Evolutionary conservation across 1,284 basidiomycete species (phyloP).

Genomic region (Ganoderma resinaceum): DNA sequence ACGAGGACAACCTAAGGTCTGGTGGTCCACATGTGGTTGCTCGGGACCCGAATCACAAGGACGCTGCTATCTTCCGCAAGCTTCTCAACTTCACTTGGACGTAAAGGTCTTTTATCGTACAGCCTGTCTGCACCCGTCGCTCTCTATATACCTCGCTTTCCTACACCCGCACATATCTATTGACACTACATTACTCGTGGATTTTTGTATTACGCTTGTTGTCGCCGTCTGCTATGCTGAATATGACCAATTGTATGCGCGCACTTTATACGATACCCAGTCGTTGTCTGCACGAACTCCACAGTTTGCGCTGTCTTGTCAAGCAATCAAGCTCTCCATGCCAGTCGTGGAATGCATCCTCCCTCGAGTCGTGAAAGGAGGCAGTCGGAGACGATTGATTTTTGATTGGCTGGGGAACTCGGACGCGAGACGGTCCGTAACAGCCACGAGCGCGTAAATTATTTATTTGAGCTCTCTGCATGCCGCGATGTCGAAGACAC

Average conservation of each 20-base stretch:
- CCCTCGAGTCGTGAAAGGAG: not conserved
- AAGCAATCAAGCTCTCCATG: conserved; percentile 4
- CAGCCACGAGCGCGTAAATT: conserved; percentile 22
- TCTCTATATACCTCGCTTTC: conserved; percentile 35
- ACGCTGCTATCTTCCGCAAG: conserved; percentile 37
- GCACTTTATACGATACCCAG: conserved; percentile 20
- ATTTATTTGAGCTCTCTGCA: conserved; percentile 25
- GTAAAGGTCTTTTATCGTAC: conserved; percentile 13
- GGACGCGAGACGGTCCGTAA: conserved; percentile 10
- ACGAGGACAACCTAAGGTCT: conserved; percentile 30
- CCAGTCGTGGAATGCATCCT: not conserved
- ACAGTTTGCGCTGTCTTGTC: conserved; percentile 3
- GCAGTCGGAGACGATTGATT: no score
- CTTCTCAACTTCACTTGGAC: conserved; percentile 41
- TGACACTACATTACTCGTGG: conserved; percentile 33
- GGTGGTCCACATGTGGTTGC: conserved; percentile 23
- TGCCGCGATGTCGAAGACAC: conserved; percentile 28
- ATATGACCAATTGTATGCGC: conserved; percentile 33
- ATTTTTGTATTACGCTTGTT: conserved; percentile 35
- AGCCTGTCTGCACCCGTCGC: conserved; percentile 19
- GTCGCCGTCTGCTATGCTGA: conserved; percentile 37
- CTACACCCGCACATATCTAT: conserved; percentile 35
- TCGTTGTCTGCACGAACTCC: conserved; percentile 7
- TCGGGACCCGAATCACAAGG: conserved; percentile 36
- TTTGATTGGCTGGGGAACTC: conserved; percentile 3